These are phyloP conservation scores for Picea abies DNA, from an alignment of 83 land plant genomes.

Conservation along the genomic window DNA sequence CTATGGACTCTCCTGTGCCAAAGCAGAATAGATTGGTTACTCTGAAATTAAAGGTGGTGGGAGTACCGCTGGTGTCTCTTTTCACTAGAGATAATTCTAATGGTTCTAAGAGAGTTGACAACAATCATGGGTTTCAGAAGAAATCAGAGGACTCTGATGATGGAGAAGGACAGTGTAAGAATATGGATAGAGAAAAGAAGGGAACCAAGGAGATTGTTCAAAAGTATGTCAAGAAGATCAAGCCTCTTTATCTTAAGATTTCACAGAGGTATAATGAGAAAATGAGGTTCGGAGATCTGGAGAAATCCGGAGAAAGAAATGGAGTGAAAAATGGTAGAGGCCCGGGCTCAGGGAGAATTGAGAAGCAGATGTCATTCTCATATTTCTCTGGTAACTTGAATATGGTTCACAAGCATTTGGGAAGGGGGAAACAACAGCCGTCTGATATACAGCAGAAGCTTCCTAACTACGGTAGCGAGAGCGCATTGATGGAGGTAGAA, in stretches of 20 bases:
- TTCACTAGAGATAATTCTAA: constrained; percentile 28
- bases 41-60: constrained; percentile 63
- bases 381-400: constrained; percentile 21
- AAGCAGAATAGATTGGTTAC: constrained; percentile 33
- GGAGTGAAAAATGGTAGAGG: background rate
- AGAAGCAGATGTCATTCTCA: constrained; percentile 1
- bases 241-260: constrained; percentile 53
- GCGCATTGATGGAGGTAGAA: constrained; percentile 60
- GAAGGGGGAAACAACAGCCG: constrained; percentile 24
- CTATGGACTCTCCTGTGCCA: background rate
- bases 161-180: background rate
- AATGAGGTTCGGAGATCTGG: background rate
- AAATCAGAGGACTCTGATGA: constrained; percentile 1
- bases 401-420: constrained; percentile 19
- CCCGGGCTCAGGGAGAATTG: background rate
- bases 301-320: background rate
- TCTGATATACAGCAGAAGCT: background rate
- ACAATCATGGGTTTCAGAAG: background rate
- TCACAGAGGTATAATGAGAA: constrained; percentile 41
- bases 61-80: constrained; percentile 54
- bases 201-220: constrained; percentile 42
- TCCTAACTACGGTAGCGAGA: constrained; percentile 1
- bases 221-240: constrained; percentile 54
- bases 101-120: constrained; percentile 19
- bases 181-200: constrained; percentile 26